Evolutionary conservation across 331 rosid species (phyloP).

Genomic region (Quercus lobata): DNA sequence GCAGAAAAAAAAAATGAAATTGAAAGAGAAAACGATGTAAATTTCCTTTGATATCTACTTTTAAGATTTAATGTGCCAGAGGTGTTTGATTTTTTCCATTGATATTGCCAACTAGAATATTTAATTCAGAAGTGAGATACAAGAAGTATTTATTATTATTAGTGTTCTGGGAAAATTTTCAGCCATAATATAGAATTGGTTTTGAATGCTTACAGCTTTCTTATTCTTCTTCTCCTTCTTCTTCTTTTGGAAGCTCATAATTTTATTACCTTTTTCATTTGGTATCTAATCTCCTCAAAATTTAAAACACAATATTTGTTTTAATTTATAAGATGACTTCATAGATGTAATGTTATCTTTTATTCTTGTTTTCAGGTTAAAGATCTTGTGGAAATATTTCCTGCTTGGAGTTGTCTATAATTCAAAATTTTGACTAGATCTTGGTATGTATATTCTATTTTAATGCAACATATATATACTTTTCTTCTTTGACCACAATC

Average conservation of each 20-base stretch:
- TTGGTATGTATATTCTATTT: background rate
- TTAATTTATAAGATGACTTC: background rate
- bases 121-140: background rate
- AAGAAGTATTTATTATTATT: background rate
- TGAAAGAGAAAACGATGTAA: background rate
- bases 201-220: background rate
- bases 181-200: background rate
- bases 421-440: background rate
- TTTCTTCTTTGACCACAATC: background rate
- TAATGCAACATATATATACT: background rate
- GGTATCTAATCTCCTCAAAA: background rate
- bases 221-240: background rate
- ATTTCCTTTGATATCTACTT: slow-evolving; percentile 15
- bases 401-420: background rate
- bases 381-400: background rate
- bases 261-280: background rate
- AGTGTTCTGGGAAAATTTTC: background rate
- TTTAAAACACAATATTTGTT: background rate
- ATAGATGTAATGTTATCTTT: background rate
- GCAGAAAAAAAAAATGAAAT: slow-evolving; percentile 6
- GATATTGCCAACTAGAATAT: background rate
- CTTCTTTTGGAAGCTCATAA: background rate
- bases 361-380: background rate
- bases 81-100: background rate
- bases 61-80: background rate